Conservation (phyloP, 768 basidiomycete genomes). For the Trametes meyenii region DNA sequence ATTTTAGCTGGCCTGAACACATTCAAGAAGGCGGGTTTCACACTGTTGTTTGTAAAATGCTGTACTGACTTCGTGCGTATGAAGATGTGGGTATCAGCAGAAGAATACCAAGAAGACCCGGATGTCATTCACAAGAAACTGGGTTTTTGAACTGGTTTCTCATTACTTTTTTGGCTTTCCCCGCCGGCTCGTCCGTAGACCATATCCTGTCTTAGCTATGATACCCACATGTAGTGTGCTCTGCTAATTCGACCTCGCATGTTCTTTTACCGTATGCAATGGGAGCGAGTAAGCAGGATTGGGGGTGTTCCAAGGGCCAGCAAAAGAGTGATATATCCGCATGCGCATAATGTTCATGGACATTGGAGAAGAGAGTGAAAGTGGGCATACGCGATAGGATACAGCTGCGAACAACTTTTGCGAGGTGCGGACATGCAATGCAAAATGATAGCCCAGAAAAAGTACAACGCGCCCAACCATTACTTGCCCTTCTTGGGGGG, state of each 20-base stretch:
- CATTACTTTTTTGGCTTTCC: conserved; percentile 10
- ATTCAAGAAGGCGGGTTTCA: conserved; percentile 83
- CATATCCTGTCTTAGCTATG: conserved; percentile 29
- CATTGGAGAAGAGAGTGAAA: conserved; percentile 24
- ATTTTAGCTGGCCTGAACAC: conserved; percentile 95
- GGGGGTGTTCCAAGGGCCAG: background rate
- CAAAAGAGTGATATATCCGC: conserved; percentile 25
- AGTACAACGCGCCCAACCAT: conserved; percentile 35
- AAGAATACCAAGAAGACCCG: conserved; percentile 99
- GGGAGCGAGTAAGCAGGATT: background rate
- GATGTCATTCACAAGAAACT: conserved; percentile 98
- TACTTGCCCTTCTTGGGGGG: conserved; percentile 93
- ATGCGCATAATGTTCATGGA: conserved; percentile 41
- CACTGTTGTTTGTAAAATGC: background rate
- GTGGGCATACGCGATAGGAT: conserved; percentile 45
- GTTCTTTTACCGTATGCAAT: background rate
- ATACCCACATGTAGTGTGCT: conserved; percentile 31
- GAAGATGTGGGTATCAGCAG: conserved; percentile 99
- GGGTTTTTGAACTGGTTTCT: conserved; percentile 57
- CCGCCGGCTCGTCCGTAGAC: conserved; percentile 20
- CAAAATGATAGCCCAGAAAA: conserved; percentile 39
- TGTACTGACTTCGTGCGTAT: conserved; percentile 12
- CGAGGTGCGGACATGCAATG: conserved; percentile 31
- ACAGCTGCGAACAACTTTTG: conserved; percentile 43
- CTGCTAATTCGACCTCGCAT: conserved; percentile 22